phyloP scores from a whole-genome alignment of 1,284 basidiomycete species.

The Leccinum griseonigrum region DNA sequence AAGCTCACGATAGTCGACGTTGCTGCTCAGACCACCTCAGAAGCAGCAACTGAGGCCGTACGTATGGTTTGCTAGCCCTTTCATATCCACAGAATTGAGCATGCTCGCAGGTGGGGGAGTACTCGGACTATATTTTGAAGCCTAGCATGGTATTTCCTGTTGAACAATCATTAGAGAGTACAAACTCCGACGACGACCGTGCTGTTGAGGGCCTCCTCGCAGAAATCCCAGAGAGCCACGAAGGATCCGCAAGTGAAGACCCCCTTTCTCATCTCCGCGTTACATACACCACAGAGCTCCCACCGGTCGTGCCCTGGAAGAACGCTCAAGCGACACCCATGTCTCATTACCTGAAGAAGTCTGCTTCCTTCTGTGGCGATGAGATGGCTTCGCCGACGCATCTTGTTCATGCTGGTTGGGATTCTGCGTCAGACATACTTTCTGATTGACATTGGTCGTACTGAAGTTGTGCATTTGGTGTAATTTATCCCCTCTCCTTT shows the following conservation, averaged over 20 bases:
- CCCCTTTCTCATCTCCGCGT: conserved; percentile 37
- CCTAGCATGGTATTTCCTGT: conserved; percentile 26
- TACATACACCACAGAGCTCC: conserved; percentile 36
- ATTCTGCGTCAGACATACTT: conserved; percentile 47
- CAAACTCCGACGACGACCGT: conserved; percentile 38
- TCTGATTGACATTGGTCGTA: conserved; percentile 30
- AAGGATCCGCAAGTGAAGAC: conserved; percentile 33
- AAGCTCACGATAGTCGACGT: conserved; percentile 24
- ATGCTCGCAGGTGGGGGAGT: conserved; percentile 31
- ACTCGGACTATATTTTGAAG: conserved; percentile 27
- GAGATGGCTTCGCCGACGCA: conserved; percentile 41
- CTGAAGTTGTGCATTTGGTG: conserved; percentile 10
- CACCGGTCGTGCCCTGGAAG: conserved; percentile 41
- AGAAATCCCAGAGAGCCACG: conserved; percentile 32
- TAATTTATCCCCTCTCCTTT: conserved; percentile 27
- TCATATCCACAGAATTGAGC: conserved; percentile 34
- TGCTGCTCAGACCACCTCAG: conserved; percentile 24
- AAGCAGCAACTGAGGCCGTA: conserved; percentile 32
- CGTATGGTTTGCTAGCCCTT: conserved; percentile 30
- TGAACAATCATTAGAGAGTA: conserved; percentile 35
- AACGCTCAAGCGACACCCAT: conserved; percentile 37
- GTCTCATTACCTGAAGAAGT: conserved; percentile 38
- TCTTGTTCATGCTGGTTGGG: conserved; percentile 60
- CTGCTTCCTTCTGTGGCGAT: conserved; percentile 39
- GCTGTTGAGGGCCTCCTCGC: conserved; percentile 34